These are phyloP conservation scores for Aspergillus pseudoterreus DNA, from an alignment of 2,329 filamentous ascomycete genomes.

Conservation along the genomic window DNA sequence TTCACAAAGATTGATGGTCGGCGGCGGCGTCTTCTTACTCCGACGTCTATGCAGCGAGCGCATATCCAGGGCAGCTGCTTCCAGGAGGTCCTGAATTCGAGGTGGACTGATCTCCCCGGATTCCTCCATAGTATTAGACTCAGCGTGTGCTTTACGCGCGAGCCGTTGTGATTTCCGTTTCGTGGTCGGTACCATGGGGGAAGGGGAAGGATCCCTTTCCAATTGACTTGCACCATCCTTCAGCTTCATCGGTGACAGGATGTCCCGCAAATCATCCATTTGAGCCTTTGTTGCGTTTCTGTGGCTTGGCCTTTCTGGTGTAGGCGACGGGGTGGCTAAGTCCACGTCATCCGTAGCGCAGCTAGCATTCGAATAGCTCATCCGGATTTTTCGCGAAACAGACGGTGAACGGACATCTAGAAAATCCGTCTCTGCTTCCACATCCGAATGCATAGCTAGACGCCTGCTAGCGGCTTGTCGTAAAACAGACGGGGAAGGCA, in stretches of 20 bases:
- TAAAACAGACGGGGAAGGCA: conserved; percentile 2
- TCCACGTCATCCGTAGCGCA: conserved; percentile 1
- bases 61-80: neutral
- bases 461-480: conserved; percentile 6
- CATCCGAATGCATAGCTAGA: no score
- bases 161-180: neutral
- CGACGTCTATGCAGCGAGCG: neutral
- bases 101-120: neutral
- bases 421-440: neutral
- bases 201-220: neutral
- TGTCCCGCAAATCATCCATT: neutral
- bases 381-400: conserved; percentile 10
- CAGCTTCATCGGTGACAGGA: neutral
- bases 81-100: neutral
- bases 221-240: neutral
- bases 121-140: neutral
- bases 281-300: conserved; percentile 1
- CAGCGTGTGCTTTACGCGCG: neutral
- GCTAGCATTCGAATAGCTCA: conserved; percentile 23
- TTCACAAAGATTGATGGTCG: neutral
- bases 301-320: neutral
- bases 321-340: neutral
- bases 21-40: neutral
- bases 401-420: conserved; percentile 2
- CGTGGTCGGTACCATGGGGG: neutral